These are phyloP conservation scores for Vachellia pachyceras DNA, from an alignment of 306 rosid species.

Conservation along the genomic window DNA sequence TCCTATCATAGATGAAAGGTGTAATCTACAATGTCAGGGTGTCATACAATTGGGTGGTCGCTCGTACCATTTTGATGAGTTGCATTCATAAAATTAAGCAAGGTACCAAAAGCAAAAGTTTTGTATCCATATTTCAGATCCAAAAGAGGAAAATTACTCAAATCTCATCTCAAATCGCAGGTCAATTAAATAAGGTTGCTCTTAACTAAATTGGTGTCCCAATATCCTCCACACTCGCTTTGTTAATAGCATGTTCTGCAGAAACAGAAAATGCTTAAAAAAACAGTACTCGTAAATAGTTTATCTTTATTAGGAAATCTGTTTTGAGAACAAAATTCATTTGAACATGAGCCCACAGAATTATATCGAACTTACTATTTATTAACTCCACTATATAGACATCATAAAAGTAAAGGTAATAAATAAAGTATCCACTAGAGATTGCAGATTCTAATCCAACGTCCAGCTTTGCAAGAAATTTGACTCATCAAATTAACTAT, in stretches of 20 bases:
- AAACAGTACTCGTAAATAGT: neutral
- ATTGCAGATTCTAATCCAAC: slow-evolving; percentile 10
- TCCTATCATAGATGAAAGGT: too few species aligned
- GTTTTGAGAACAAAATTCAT: neutral
- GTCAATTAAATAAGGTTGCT: neutral
- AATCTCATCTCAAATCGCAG: neutral
- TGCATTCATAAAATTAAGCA: neutral
- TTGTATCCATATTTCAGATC: neutral
- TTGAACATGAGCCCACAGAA: neutral
- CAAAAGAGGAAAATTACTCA: neutral
- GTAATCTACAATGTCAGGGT: neutral
- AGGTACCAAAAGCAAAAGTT: neutral
- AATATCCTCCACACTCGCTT: neutral
- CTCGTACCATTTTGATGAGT: neutral
- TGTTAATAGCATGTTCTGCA: neutral
- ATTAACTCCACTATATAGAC: neutral
- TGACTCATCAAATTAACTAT: slow-evolving; percentile 16
- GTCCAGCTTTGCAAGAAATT: slow-evolving; percentile 24
- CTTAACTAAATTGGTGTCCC: neutral
- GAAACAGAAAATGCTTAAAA: neutral
- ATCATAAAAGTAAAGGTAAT: neutral
- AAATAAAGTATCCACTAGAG: slow-evolving; percentile 30
- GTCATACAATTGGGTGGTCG: neutral
- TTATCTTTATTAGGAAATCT: neutral
- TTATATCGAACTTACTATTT: too few species aligned